phyloP scores from a whole-genome alignment of 2,329 filamentous ascomycete species.

The Diatrype stigma region DNA sequence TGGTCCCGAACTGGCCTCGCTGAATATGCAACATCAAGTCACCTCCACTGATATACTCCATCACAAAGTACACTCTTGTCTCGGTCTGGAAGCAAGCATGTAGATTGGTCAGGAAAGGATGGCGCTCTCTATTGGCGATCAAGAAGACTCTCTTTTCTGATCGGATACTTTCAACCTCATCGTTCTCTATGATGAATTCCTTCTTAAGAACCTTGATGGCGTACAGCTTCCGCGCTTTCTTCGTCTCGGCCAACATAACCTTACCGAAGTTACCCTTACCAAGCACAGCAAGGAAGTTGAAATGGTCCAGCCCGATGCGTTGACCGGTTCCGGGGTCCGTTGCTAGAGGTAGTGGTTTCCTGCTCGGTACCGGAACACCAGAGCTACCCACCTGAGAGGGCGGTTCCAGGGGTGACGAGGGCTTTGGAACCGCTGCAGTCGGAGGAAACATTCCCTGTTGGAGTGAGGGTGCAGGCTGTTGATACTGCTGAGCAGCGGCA shows the following conservation, averaged over 20 bases:
- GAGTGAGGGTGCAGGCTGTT: slow-evolving; percentile 22
- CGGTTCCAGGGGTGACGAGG: slow-evolving; percentile 34
- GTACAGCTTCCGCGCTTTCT: slow-evolving; percentile 85
- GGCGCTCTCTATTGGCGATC: slow-evolving; percentile 93
- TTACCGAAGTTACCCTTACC: slow-evolving; percentile 99
- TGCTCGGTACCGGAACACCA: slow-evolving; percentile 32
- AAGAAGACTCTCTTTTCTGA: slow-evolving; percentile 98
- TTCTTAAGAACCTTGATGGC: slow-evolving; percentile 99
- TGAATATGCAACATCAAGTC: slow-evolving; percentile 99
- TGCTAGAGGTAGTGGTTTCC: slow-evolving; percentile 65
- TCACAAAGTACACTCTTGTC: slow-evolving; percentile 97
- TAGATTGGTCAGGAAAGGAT: slow-evolving; percentile 90
- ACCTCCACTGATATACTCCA: slow-evolving; percentile 98
- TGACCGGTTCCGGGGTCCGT: slow-evolving; percentile 70
- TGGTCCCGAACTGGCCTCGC: slow-evolving; percentile 90
- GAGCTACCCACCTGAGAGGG: slow-evolving; percentile 30
- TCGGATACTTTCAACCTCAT: slow-evolving; percentile 95
- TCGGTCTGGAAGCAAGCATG: slow-evolving; percentile 99
- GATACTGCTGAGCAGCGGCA: slow-evolving; percentile 26
- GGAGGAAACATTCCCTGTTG: slow-evolving; percentile 30
- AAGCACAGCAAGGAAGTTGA: slow-evolving; percentile 97
- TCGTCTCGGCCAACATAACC: slow-evolving; percentile 98
- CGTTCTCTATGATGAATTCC: slow-evolving; percentile 99
- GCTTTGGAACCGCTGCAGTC: slow-evolving; percentile 31
- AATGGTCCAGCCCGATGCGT: slow-evolving; percentile 93